Conservation (phyloP, 306 rosid species). For the Fragaria ananassa region DNA sequence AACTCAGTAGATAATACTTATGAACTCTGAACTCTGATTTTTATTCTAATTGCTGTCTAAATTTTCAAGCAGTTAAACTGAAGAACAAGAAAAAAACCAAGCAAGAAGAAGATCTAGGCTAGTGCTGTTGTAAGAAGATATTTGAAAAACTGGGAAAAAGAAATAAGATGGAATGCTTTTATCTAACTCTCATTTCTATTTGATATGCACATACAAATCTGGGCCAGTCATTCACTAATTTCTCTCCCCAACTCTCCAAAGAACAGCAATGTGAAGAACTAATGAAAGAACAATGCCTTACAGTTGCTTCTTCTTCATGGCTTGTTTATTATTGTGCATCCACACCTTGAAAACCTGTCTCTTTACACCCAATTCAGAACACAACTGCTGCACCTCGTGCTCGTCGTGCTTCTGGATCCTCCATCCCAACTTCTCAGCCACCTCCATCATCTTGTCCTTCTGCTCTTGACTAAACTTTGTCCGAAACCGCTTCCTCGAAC, state of each 20-base stretch:
- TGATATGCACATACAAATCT: slow-evolving; percentile 8
- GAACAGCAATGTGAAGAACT: background rate
- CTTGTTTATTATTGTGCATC: slow-evolving; percentile 97
- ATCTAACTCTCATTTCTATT: background rate
- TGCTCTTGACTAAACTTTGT: slow-evolving; percentile 73
- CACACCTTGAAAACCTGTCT: slow-evolving; percentile 88
- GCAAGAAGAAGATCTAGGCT: background rate
- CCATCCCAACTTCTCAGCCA: slow-evolving; percentile 86
- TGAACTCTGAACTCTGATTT: background rate
- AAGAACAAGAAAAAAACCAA: background rate
- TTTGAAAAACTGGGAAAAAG: background rate
- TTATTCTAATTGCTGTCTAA: background rate
- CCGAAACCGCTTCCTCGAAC: slow-evolving; percentile 71
- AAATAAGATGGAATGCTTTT: background rate
- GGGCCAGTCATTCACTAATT: background rate
- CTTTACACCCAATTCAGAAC: slow-evolving; percentile 63
- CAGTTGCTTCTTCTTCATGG: slow-evolving; percentile 65
- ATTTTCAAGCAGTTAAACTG: background rate
- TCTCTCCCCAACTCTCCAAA: background rate
- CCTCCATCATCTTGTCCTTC: slow-evolving; percentile 81
- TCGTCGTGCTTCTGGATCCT: slow-evolving; percentile 90
- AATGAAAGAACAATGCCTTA: slow-evolving; percentile 28
- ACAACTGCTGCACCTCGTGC: slow-evolving; percentile 74
- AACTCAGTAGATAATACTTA: background rate
- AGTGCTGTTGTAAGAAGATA: background rate